These are phyloP conservation scores for Uronychia binucleata DNA, from an alignment of 73 alveolate genomes.

Conservation along the genomic window DNA sequence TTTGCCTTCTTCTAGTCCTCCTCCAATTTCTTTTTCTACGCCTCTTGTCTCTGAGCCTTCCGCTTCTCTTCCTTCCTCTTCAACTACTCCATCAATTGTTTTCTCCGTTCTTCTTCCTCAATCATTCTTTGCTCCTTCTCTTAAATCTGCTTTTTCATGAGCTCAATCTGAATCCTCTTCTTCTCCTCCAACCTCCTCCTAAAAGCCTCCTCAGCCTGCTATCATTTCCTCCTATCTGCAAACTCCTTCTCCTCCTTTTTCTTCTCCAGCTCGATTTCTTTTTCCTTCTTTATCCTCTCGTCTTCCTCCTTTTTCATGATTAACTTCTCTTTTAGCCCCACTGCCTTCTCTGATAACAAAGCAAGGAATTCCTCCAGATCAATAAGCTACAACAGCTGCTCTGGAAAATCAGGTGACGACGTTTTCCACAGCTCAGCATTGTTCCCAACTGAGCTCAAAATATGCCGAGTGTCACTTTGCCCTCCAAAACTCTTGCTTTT, in stretches of 20 bases:
- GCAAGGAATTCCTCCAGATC: background rate
- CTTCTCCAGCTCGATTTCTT: constrained; percentile 4
- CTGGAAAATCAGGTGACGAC: background rate
- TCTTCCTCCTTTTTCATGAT: background rate
- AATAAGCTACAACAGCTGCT: background rate
- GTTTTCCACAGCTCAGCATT: background rate
- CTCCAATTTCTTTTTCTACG: background rate
- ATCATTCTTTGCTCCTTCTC: background rate
- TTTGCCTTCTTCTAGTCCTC: background rate
- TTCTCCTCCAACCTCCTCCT: constrained; percentile 28
- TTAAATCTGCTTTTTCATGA: constrained; percentile 28
- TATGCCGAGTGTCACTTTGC: background rate
- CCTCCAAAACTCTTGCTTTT: background rate
- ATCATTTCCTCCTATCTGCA: constrained; percentile 16
- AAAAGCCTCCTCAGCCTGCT: constrained; percentile 27
- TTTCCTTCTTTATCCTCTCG: background rate
- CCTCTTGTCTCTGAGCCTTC: background rate
- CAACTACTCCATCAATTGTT: background rate
- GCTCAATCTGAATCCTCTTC: constrained; percentile 12
- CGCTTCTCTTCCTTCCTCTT: background rate
- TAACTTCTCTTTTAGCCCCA: background rate
- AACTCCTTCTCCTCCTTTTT: background rate
- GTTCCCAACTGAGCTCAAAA: background rate
- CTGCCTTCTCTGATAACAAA: background rate
- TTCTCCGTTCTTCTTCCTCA: background rate